These are phyloP conservation scores for Misopates orontium DNA, from an alignment of 257 asterid species.

Conservation along the genomic window DNA sequence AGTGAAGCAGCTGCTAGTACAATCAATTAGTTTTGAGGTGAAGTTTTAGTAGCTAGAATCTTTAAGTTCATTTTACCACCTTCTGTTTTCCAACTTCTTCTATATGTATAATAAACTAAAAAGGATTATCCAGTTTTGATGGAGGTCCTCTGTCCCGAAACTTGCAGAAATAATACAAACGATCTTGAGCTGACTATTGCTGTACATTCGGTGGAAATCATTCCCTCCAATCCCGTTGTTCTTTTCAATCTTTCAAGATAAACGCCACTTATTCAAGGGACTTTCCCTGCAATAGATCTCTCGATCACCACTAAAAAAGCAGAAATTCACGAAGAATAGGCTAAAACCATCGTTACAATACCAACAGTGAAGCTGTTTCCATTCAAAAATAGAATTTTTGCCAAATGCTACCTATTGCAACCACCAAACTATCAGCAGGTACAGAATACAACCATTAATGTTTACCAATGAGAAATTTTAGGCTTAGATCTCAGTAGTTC, in stretches of 20 bases:
- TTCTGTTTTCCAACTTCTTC: no score
- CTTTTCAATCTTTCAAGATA: not conserved
- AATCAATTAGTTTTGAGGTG: not conserved
- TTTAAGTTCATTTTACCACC: not conserved
- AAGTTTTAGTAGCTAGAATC: not conserved
- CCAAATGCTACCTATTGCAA: no score
- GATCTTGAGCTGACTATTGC: constrained; percentile 4
- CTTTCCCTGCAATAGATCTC: not conserved
- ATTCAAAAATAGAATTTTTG: no score
- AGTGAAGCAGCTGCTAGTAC: not conserved
- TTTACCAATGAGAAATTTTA: no score
- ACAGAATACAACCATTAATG: no score
- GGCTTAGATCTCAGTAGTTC: no score
- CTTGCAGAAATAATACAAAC: no score
- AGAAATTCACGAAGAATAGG: no score
- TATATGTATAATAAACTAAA: not conserved
- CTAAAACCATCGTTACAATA: no score
- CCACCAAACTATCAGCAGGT: no score
- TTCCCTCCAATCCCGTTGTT: not conserved
- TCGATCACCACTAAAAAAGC: not conserved
- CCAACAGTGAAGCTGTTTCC: no score
- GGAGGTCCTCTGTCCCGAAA: not conserved
- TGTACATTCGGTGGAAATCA: not conserved
- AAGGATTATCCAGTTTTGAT: not conserved
- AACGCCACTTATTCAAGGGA: not conserved